These are phyloP conservation scores for Chalciporus pseudorubinellus DNA, from an alignment of 768 basidiomycete genomes.

Conservation along the genomic window DNA sequence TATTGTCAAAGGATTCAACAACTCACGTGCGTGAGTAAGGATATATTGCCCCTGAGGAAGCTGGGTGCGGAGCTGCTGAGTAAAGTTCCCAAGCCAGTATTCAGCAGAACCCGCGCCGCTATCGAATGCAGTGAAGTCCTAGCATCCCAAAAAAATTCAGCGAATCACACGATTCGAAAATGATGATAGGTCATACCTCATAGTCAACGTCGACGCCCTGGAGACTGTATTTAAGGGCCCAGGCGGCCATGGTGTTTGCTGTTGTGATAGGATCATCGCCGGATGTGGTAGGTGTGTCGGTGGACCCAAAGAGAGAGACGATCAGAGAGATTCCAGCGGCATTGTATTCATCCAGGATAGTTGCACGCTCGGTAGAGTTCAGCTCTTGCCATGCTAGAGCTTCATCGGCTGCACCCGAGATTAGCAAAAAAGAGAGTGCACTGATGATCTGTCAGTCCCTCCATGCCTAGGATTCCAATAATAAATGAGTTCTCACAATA, in stretches of 20 bases:
- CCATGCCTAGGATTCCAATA: no score
- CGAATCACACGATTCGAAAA: no score
- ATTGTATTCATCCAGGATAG: constrained; percentile 45
- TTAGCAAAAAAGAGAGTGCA: constrained; percentile 35
- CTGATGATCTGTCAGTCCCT: no score
- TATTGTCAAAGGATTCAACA: no score
- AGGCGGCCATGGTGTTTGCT: constrained; percentile 42
- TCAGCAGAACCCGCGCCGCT: constrained; percentile 34
- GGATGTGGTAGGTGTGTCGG: constrained; percentile 37
- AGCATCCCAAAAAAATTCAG: no score
- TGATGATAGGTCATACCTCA: constrained; percentile 37
- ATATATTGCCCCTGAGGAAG: constrained; percentile 33
- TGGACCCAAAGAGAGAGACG: constrained; percentile 50
- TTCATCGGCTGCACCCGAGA: constrained; percentile 41
- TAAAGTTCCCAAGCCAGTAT: constrained; percentile 31
- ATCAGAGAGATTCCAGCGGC: constrained; percentile 55
- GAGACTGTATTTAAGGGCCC: constrained; percentile 43
- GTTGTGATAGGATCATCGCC: constrained; percentile 36
- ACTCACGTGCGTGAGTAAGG: constrained; percentile 35
- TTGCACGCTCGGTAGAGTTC: constrained; percentile 36
- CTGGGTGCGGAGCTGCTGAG: constrained; percentile 25
- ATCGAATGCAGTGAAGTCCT: constrained; percentile 33
- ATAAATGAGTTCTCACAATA: no score
- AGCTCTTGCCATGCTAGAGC: constrained; percentile 42
- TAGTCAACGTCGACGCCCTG: constrained; percentile 56